Percentiles rank a stretch among this genome's conserved stretches.
phyloP scores from a whole-genome alignment of 768 basidiomycete genomes.

The Cystobasidium tubakii region DNA sequence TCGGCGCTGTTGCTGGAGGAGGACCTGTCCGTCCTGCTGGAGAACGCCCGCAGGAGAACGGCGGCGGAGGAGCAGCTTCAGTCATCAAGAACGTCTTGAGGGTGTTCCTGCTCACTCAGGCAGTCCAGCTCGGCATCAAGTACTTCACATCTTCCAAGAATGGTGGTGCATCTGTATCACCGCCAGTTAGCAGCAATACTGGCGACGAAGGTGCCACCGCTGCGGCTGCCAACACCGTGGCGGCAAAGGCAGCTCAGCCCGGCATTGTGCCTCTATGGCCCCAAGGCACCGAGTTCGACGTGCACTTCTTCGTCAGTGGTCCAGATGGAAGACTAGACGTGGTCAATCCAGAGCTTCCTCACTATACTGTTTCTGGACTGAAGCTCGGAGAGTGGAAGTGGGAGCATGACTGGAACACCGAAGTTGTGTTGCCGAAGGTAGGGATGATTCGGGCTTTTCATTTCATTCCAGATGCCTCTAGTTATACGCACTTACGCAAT shows the following conservation, averaged over 20 bases:
- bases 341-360: conserved; percentile 66
- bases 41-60: neutral
- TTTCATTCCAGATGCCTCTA: no score
- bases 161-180: neutral
- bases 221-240: neutral
- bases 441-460: neutral
- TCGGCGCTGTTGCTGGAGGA: conserved; percentile 8
- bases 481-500: no score
- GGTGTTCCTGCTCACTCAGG: conserved; percentile 30
- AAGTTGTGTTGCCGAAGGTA: conserved; percentile 66
- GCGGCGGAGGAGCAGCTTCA: conserved; percentile 24
- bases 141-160: conserved; percentile 12
- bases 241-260: conserved; percentile 54
- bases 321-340: conserved; percentile 50
- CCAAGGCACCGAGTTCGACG: conserved; percentile 59
- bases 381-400: conserved; percentile 68
- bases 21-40: conserved; percentile 3
- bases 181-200: neutral
- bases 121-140: conserved; percentile 25
- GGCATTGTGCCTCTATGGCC: conserved; percentile 67
- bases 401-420: conserved; percentile 56
- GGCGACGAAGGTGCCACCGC: neutral
- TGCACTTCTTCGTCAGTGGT: conserved; percentile 57
- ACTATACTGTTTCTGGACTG: conserved; percentile 59
- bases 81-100: conserved; percentile 25